Conservation (phyloP, 495 filamentous ascomycete genomes). For the Barbatosphaeria neglecta region DNA sequence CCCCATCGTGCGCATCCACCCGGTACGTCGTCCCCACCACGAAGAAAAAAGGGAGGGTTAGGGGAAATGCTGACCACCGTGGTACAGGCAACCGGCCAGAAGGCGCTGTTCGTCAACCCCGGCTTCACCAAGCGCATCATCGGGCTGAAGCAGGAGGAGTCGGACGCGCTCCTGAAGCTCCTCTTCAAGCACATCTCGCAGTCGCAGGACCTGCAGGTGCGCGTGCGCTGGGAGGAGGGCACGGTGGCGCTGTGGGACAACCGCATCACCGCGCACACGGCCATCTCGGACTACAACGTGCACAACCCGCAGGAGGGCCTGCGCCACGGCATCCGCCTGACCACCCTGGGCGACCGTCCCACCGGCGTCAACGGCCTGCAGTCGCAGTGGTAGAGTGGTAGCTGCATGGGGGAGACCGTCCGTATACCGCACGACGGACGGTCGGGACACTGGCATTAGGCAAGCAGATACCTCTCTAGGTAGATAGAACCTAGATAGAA, state of each 20-base stretch:
- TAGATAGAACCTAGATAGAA: too few relatives aligned
- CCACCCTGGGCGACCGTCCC: conserved; percentile 32
- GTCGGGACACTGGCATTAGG: too few relatives aligned
- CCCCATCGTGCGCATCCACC: conserved; percentile 61
- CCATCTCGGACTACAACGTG: conserved; percentile 41
- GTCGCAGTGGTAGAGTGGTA: conserved; percentile 18
- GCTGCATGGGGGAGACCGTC: background rate
- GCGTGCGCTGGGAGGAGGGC: conserved; percentile 58
- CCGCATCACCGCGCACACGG: conserved; percentile 46
- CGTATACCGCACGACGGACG: background rate
- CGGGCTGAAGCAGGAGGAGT: conserved; percentile 59
- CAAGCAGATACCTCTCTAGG: too few relatives aligned
- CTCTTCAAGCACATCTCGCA: conserved; percentile 45
- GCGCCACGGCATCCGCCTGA: conserved; percentile 36
- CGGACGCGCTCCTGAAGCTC: conserved; percentile 52
- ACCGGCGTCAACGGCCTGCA: conserved; percentile 31
- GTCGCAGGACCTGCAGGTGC: conserved; percentile 53
- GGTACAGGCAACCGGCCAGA: conserved; percentile 56
- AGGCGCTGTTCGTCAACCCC: conserved; percentile 68
- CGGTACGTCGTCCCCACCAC: conserved; percentile 16
- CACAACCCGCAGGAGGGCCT: conserved; percentile 31
- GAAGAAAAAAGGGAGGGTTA: background rate
- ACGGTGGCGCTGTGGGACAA: conserved; percentile 75
- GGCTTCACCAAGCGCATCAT: conserved; percentile 71
- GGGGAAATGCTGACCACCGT: background rate